phyloP scores from a whole-genome alignment of 352 stramenopile genomes.

The Blastocystis hominis region DNA sequence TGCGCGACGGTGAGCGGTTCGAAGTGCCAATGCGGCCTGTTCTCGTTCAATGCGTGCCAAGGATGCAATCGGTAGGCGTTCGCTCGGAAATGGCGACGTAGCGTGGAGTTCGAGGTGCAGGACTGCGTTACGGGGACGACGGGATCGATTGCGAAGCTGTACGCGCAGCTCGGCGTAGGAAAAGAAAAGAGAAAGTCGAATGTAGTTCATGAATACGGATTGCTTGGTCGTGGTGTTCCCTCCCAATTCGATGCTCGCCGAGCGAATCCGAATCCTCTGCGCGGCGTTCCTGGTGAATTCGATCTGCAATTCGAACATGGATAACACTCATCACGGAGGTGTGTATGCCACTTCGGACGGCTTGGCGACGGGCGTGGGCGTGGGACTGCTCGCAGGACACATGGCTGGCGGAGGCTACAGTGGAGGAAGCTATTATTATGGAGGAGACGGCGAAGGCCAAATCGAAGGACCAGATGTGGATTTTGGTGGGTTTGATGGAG shows the following conservation, averaged over 20 bases:
- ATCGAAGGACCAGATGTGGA: neutral
- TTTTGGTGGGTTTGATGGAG: neutral
- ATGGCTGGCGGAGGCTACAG: neutral
- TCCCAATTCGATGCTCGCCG: conserved; percentile 25
- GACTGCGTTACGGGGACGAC: neutral
- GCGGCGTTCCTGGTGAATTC: conserved; percentile 48
- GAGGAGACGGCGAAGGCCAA: neutral
- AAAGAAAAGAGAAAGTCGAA: neutral
- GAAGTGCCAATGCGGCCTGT: conserved; percentile 24
- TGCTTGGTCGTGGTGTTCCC: conserved; percentile 39
- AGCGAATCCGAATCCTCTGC: conserved; percentile 25
- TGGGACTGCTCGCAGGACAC: too few species aligned
- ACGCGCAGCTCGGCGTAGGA: neutral
- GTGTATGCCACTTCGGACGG: neutral
- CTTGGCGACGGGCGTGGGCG: too few species aligned
- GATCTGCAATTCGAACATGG: conserved; percentile 32
- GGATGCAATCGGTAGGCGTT: neutral
- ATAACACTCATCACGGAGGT: neutral
- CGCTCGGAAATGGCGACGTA: neutral
- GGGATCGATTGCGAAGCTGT: neutral
- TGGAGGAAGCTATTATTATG: neutral
- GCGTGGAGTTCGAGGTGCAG: conserved; percentile 3
- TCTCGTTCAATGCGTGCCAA: neutral
- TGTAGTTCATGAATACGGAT: conserved; percentile 45
- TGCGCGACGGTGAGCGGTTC: neutral